phyloP scores from a whole-genome alignment of 1,284 basidiomycete genomes.

The Sanghuangporus weigelae region DNA sequence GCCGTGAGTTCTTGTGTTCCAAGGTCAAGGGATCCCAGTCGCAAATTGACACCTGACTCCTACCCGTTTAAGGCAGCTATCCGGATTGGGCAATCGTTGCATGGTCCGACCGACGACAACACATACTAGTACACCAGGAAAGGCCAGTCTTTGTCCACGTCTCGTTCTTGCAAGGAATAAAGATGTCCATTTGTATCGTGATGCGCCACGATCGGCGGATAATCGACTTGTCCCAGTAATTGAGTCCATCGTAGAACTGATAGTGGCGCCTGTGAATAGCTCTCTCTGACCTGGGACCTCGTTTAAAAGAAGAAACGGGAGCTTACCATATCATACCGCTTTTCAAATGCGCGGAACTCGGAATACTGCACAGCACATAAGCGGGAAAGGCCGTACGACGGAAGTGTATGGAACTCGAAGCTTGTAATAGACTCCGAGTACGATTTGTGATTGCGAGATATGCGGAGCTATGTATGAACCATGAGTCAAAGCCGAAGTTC shows the following conservation, averaged over 20 bases:
- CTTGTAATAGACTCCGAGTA: not conserved
- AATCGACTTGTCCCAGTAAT: not conserved
- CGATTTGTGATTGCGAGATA: not conserved
- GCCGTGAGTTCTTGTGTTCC: not conserved
- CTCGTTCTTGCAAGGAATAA: not conserved
- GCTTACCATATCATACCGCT: not conserved
- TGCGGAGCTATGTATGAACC: not conserved
- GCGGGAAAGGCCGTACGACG: not conserved
- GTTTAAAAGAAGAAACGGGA: not conserved
- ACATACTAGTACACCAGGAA: too few relatives aligned
- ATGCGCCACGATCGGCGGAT: not conserved
- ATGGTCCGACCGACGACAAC: too few relatives aligned
- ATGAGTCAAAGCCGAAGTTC: not conserved
- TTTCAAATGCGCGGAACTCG: not conserved
- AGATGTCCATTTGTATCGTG: not conserved
- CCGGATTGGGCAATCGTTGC: too few relatives aligned
- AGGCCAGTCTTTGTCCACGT: not conserved
- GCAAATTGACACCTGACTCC: too few relatives aligned
- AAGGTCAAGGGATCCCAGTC: not conserved
- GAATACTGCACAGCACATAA: not conserved
- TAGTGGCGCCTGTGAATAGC: not conserved
- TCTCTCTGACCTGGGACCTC: not conserved
- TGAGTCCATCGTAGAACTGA: not conserved
- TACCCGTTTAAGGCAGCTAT: too few relatives aligned
- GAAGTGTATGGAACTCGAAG: not conserved